Evolutionary conservation across 176 grass and related monocot genomes (phyloP), one percentile per base, ranked within the genome.

Genomic region (Dendrocalamus sinicus): DNA sequence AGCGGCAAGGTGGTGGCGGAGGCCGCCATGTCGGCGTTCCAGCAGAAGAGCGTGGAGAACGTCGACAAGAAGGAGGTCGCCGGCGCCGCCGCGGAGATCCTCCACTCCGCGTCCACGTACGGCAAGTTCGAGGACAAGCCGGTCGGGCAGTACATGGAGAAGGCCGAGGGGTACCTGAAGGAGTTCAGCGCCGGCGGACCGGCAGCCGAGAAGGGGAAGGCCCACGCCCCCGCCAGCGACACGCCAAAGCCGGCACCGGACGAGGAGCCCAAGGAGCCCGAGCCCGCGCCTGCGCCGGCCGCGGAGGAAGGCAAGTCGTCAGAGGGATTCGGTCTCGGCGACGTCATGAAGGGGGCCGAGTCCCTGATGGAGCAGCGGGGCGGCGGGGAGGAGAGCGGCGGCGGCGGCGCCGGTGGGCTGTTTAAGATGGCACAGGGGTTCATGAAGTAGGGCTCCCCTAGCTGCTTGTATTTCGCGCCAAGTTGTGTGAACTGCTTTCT

Each of bases 401-500:
- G 26, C 26, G 26, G 46, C 45, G 79, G 66, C 22, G 85, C 54
- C 41, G 66, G 85, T 32, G 93, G 86, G 14, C 88, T 87, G 67
- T 76, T 95, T 62, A 95, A 95, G 64, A 72, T 95, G 91, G 91
- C 94, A 5, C 32, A 91, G 88, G 94, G 94, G 40, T 95, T 95
- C 91, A 85, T 95, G 80, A 92, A 92, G 81, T 93, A 95, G 61
- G 45, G 60, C 65, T 93, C 35, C 20, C 47, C 47, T 70, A 43
- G 9, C 54, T 19, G 10, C 15, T 10, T 54, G 13, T 35, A 8
- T 9, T 45, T 61, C 23, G n/a, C n/a, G 78, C 30, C n/a, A 51
- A 24, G 48, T 40, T 81, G 24, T 54, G 24, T 66, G 62, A 19
- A n/a, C 51, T 32, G 3, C 14, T 39, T 60, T 35, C 19, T 39